A percentile compares a stretch with the other conserved stretches of the same genome.
Conservation (phyloP, 768 basidiomycete genomes). For the Pisolithus microcarpus region DNA sequence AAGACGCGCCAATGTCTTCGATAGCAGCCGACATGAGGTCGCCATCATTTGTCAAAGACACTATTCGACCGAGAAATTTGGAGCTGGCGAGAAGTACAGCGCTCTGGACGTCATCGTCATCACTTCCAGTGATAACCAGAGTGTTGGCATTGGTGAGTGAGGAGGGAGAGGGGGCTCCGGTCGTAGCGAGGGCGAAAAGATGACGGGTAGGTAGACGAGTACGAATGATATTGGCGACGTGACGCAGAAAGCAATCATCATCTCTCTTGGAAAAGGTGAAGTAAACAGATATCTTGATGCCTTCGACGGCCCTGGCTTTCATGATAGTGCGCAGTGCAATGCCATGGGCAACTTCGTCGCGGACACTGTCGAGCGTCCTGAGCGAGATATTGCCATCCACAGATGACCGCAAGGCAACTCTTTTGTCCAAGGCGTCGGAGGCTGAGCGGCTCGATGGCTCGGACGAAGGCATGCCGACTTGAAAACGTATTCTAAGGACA, state of each 20-base stretch:
- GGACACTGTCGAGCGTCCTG: constrained; percentile 54
- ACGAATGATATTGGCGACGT: constrained; percentile 43
- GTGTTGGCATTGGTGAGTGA: constrained; percentile 28
- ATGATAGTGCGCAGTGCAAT: constrained; percentile 49
- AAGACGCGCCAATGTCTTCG: constrained; percentile 44
- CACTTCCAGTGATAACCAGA: constrained; percentile 54
- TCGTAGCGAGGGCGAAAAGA: constrained; percentile 51
- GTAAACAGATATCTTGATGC: constrained; percentile 51
- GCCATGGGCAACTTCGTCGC: constrained; percentile 51
- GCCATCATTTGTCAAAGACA: constrained; percentile 30
- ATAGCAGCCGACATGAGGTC: constrained; percentile 39
- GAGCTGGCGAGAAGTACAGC: constrained; percentile 57
- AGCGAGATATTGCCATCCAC: constrained; percentile 1
- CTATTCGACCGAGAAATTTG: constrained; percentile 63
- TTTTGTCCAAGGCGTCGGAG: neutral
- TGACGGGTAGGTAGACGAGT: constrained; percentile 37
- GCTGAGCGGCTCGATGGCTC: constrained; percentile 20
- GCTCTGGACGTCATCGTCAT: constrained; percentile 51
- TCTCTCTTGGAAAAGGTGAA: constrained; percentile 52
- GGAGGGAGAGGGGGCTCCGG: constrained; percentile 29
- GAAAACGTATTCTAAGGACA: too few species aligned
- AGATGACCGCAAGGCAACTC: constrained; percentile 4
- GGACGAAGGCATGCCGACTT: constrained; percentile 9
- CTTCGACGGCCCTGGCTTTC: constrained; percentile 44
- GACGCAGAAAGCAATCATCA: constrained; percentile 50